phyloP scores from a whole-genome alignment of 257 asterid species.

The Fraxinus quadrangulata region DNA sequence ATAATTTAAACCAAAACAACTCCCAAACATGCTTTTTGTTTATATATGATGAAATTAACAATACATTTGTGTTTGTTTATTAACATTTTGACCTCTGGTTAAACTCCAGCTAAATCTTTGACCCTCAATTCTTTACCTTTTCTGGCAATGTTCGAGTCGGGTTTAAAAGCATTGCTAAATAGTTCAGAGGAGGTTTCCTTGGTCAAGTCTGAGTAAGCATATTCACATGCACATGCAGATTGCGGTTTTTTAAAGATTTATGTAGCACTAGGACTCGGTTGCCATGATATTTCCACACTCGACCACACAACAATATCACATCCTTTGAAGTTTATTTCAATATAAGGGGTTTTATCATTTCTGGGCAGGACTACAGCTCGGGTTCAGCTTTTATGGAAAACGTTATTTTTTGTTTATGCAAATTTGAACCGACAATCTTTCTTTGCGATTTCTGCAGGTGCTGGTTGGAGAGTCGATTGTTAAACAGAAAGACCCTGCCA shows the following conservation, averaged over 20 bases:
- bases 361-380: neutral
- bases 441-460: constrained; percentile 48
- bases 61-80: neutral
- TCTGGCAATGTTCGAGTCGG: neutral
- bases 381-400: neutral
- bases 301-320: neutral
- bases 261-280: neutral
- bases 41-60: too few relatives aligned
- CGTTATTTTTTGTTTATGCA: neutral
- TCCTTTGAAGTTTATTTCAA: neutral
- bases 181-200: neutral
- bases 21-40: too few relatives aligned
- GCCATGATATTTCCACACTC: neutral
- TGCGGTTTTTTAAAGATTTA: neutral
- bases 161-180: neutral
- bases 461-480: constrained; percentile 87
- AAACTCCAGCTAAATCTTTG: too few relatives aligned
- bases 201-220: neutral
- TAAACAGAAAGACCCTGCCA: constrained; percentile 64
- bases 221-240: neutral
- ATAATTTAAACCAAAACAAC: too few relatives aligned
- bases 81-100: neutral
- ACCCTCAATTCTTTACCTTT: too few relatives aligned
- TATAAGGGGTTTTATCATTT: neutral
- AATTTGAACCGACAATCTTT: neutral